Conservation (phyloP, 73 alveolate species). For the Stentor coeruleus region DNA sequence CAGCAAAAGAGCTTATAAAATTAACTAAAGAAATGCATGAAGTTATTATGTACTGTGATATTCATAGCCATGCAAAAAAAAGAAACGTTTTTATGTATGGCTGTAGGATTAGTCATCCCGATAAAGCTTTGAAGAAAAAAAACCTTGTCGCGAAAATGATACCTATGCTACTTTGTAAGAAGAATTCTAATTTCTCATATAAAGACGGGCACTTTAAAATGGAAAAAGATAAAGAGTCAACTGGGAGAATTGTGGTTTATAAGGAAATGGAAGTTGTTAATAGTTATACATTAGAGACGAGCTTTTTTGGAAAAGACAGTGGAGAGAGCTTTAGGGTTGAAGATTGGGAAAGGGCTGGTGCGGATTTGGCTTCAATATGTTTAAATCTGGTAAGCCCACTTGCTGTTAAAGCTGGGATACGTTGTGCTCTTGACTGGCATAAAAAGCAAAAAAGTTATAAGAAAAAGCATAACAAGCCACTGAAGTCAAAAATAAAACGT, state of each 20-base stretch:
- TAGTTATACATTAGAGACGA: not conserved
- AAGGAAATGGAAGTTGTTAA: not conserved
- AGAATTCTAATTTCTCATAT: not conserved
- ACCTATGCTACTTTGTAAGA: constrained; percentile 28
- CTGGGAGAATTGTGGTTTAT: not conserved
- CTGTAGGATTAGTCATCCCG: not conserved
- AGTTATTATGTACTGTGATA: constrained; percentile 91
- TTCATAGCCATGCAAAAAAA: constrained; percentile 99
- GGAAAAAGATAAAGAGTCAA: not conserved
- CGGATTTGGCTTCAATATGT: no score
- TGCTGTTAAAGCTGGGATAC: not conserved
- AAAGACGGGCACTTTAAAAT: not conserved
- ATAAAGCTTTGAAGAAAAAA: not conserved
- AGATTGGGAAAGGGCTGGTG: not conserved
- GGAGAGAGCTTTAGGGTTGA: not conserved
- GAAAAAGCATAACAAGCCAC: no score
- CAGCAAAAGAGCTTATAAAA: constrained; percentile 86
- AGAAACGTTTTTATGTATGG: constrained; percentile 14
- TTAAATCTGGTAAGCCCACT: no score
- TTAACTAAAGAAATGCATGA: constrained; percentile 90
- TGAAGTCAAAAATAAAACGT: no score
- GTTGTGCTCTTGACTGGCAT: no score
- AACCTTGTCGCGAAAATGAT: not conserved
- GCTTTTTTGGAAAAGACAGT: constrained; percentile 32
- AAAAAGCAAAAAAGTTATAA: no score